Base-by-base conservation (phyloP, 371 early-diverging fungal species). In the Aphelidium insulamus region DNA sequence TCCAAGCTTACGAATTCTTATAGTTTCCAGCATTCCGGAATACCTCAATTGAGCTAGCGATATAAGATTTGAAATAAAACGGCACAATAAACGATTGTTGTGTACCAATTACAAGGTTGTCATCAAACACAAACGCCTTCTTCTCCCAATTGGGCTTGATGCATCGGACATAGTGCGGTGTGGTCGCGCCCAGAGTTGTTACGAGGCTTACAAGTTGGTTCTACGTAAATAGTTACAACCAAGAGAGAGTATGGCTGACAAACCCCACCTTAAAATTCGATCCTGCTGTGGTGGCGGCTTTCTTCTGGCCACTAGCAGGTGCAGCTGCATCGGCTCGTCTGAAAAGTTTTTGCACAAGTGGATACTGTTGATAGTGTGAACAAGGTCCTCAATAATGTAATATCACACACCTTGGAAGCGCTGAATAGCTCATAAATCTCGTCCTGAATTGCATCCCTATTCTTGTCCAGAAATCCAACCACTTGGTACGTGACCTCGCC, bases 161-260 rank as follows among this genome's bases (percentile, higher is more conserved):
- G 64, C 99, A 99, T 23, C 99, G 82, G 7, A 99, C 97, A 66
- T 98, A 99, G 56, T 97, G 98, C 5, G 99, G 99, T 32, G 82
- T 65, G 0, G 98, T 98, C 20, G 69, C 60, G 43, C 78, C 66
- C 2, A 99, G 61, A 38, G 81, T 79, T 8, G 65, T 59, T 91
- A 99, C 91, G 21, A 99, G 59, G 9, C n/a, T n/a, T n/a, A n/a
- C n/a, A n/a, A n/a, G n/a, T n/a, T n/a, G n/a, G n/a, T n/a, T n/a
- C n/a, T n/a, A n/a, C n/a, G n/a, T n/a, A n/a, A n/a, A n/a, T n/a
- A n/a, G n/a, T n/a, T n/a, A n/a, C n/a, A n/a, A n/a, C n/a, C n/a
- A n/a, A n/a, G n/a, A n/a, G n/a, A n/a, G n/a, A n/a, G n/a, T n/a
- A n/a, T n/a, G n/a, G n/a, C 66, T 52, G 12, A 55, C 50, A 24